Evolutionary conservation across 768 basidiomycete genomes (phyloP), one percentile per base, ranked within the genome.

Genomic region (Phaeotremella skinneri): DNA sequence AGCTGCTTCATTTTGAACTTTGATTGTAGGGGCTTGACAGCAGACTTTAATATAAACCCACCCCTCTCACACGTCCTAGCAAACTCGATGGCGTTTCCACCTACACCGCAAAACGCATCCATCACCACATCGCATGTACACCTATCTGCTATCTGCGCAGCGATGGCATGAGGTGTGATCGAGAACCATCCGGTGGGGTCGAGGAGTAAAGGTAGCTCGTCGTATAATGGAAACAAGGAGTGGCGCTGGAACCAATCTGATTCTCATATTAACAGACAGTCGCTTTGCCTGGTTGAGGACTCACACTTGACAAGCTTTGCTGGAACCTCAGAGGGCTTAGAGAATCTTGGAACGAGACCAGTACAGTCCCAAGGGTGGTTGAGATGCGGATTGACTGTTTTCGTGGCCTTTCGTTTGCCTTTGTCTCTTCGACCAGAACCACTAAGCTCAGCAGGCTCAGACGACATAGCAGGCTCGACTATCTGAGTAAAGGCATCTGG

Each of bases 111-210:
- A 75, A 98, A 99, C 0, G 92, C 90, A 72, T 98, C 96, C 2
- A 68, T 43, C 1, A 73, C 61, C 21, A 67, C 61, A 48, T 67
- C 73, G 31, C 67, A 78, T 53, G 64, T 52, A 80, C 94, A 96
- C 23, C 93, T 81, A 65, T 94, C 88, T 0, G 96, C 94, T 45
- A 97, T 97, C 74, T 91, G 92, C 59, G 84, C 78, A 6, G 93
- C 96, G n/a, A 99, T 85, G 37, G 82, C 82, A 69, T 98, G 92
- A 0, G 96, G 94, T 0, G 96, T 99, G 58, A 98, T 87, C 61
- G 89, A 91, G 78, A 88, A 98, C 94, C 93, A 97, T n/a, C 94
- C 94, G 74, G 94, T 91, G 64, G 89, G 85, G 63, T 98, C 96
- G 11, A 98, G 79, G 1, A 96, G 81, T 72, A 91, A 90, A 0